Conservation (phyloP, 345 rosid genomes). For the Barbarea vulgaris region DNA sequence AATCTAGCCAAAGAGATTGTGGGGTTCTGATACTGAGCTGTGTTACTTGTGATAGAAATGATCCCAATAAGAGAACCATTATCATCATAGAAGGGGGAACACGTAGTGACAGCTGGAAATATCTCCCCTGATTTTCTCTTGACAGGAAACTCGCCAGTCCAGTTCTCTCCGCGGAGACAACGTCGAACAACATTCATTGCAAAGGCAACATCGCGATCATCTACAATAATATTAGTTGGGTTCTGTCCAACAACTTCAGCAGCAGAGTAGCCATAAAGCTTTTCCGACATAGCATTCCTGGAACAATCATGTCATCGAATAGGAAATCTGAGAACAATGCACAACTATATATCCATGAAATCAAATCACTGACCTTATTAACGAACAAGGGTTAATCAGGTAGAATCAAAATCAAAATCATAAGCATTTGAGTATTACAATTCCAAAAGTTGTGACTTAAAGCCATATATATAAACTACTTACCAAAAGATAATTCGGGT, state of each 20-base stretch:
- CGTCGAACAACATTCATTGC: conserved; percentile 56
- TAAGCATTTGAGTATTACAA: not conserved
- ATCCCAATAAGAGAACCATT: conserved; percentile 64
- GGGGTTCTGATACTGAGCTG: conserved; percentile 50
- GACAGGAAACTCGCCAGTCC: conserved; percentile 89
- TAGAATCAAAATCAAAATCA: too few species aligned
- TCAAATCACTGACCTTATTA: too few species aligned
- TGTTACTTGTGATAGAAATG: conserved; percentile 62
- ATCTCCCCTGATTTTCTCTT: conserved; percentile 67
- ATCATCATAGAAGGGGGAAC: conserved; percentile 75
- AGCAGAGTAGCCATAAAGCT: conserved; percentile 74
- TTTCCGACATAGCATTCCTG: conserved; percentile 89
- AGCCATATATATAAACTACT: conserved; percentile 22
- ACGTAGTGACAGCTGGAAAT: conserved; percentile 54
- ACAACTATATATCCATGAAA: not conserved
- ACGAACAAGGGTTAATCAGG: too few species aligned
- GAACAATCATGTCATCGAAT: conserved; percentile 26
- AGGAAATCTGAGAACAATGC: not conserved
- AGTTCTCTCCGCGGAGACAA: conserved; percentile 66
- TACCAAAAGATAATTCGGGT: conserved; percentile 82
- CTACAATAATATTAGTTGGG: conserved; percentile 64
- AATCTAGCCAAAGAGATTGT: conserved; percentile 32
- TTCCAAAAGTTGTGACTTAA: not conserved
- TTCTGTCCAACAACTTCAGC: conserved; percentile 77
- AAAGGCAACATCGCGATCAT: conserved; percentile 53